Evolutionary conservation across 2,329 filamentous ascomycete species (phyloP).

Genomic region (Monilinia laxa): DNA sequence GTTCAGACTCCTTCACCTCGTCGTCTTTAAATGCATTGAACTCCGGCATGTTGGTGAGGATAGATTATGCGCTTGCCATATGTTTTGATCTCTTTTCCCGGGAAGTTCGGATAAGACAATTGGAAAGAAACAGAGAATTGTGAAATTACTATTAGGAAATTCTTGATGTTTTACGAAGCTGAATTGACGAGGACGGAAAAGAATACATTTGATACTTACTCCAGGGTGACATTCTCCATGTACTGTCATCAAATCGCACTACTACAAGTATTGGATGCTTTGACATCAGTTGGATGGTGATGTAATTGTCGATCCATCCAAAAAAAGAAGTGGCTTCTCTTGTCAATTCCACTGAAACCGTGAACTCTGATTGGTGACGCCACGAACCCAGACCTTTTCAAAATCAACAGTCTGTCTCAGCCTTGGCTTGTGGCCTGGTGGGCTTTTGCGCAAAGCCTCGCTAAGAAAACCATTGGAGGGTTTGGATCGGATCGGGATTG

Average conservation of each 20-base stretch:
- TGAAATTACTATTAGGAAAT: not conserved
- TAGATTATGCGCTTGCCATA: slow-evolving; percentile 11
- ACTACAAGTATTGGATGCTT: slow-evolving; percentile 7
- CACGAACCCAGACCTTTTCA: not conserved
- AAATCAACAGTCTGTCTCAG: slow-evolving; percentile 14
- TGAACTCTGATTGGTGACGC: slow-evolving; percentile 14
- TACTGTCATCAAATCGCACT: not conserved
- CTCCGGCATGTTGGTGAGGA: slow-evolving; percentile 17
- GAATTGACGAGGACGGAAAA: not conserved
- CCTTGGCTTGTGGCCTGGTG: slow-evolving; percentile 13
- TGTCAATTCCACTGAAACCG: not conserved
- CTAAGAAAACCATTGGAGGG: slow-evolving; percentile 2
- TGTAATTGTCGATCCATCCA: slow-evolving; percentile 17
- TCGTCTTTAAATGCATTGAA: slow-evolving; percentile 23
- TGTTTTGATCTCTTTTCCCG: not conserved
- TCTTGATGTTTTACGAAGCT: not conserved
- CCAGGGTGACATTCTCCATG: not conserved
- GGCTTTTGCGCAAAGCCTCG: slow-evolving; percentile 6
- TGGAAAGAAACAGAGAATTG: not conserved
- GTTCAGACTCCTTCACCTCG: slow-evolving; percentile 14
- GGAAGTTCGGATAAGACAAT: not conserved
- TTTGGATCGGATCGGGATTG: slow-evolving; percentile 2
- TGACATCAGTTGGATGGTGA: slow-evolving; percentile 8
- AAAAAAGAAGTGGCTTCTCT: slow-evolving; percentile 16
- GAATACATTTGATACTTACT: not conserved